Evolutionary conservation across 768 basidiomycete genomes (phyloP), one percentile per base, ranked within the genome.

Genomic region (Mycena kentingensis): DNA sequence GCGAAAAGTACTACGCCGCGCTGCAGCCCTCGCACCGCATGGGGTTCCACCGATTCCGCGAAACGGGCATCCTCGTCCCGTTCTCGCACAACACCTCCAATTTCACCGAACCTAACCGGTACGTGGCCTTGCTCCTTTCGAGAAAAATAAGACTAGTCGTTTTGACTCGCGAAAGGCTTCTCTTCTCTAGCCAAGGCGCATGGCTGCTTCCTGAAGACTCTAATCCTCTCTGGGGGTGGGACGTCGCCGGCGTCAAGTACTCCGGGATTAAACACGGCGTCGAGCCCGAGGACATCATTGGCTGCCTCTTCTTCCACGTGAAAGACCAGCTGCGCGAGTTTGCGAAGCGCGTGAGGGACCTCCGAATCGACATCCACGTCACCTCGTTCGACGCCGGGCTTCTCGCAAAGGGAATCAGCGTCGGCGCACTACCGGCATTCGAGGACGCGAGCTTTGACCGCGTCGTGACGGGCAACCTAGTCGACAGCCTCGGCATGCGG

Each of bases 141-240:
- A 48, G 12, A 29, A 19, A 21, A 24, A 4, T n/a, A n/a, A n/a
- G n/a, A 45, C 36, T 11, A 22, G 24, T 27, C 19, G 27, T 28
- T 29, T 49, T 48, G 12, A 54, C 46, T 8, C 2, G 1, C 1
- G 45, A 22, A 28, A 59, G 73, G 12, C 66, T 76, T 25, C 65
- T 80, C 22, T 80, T 77, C 51, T 64, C 70, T 10, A 41, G 68
- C 1, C 19, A 63, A 13, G 75, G 76, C 11, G 45, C 56, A 21
- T 78, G 76, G 77, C 46, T 76, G 26, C 43, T 62, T 31, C 66
- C 64, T 8, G 77, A 78, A 54, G 68, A 62, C 24, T 70, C 70
- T 0, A 72, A 69, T 21, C 76, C 76, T 2, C 65, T 80, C 1
- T 59, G 54, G 19, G 70, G 74, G 21, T 80, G 78, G 79, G 70